Evolutionary conservation across 1,139 yeast species (phyloP).

Genomic region (Groenewaldozyma sp.): DNA sequence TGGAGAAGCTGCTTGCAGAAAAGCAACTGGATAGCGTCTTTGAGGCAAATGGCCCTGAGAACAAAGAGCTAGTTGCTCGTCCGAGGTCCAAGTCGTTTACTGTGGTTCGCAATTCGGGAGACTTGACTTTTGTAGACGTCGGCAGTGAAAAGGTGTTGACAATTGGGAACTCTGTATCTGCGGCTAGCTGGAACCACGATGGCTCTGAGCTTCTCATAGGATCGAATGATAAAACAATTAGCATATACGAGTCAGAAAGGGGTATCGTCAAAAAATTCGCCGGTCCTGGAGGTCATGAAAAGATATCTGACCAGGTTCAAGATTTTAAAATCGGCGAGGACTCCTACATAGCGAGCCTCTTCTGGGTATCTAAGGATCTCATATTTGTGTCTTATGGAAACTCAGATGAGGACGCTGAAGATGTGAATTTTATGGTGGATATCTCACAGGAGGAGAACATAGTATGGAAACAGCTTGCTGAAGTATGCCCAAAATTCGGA

Average conservation of each 20-base stretch:
- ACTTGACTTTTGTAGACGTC: constrained; percentile 11
- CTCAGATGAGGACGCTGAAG: constrained; percentile 7
- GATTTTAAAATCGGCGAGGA: not conserved
- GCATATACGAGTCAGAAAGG: constrained; percentile 7
- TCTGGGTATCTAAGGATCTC: constrained; percentile 16
- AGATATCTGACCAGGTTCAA: too few species aligned
- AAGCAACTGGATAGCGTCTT: not conserved
- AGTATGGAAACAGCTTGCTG: constrained; percentile 31
- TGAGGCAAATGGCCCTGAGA: not conserved
- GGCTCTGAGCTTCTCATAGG: constrained; percentile 14
- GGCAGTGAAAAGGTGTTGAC: not conserved
- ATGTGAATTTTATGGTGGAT: constrained; percentile 8
- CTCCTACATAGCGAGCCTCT: constrained; percentile 5
- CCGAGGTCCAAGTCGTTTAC: not conserved
- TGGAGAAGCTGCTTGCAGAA: not conserved
- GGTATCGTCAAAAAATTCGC: not conserved
- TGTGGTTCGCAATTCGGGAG: not conserved
- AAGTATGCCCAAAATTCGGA: constrained; percentile 54
- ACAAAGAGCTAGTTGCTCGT: not conserved
- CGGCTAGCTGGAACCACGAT: constrained; percentile 8
- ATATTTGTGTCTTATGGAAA: constrained; percentile 25
- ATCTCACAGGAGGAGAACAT: constrained; percentile 6
- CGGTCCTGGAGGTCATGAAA: constrained; percentile 2
- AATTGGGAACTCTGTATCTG: not conserved
- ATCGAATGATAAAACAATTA: constrained; percentile 8